Conservation (phyloP, 2,329 filamentous ascomycete genomes). For the Dendryphion nanum region DNA sequence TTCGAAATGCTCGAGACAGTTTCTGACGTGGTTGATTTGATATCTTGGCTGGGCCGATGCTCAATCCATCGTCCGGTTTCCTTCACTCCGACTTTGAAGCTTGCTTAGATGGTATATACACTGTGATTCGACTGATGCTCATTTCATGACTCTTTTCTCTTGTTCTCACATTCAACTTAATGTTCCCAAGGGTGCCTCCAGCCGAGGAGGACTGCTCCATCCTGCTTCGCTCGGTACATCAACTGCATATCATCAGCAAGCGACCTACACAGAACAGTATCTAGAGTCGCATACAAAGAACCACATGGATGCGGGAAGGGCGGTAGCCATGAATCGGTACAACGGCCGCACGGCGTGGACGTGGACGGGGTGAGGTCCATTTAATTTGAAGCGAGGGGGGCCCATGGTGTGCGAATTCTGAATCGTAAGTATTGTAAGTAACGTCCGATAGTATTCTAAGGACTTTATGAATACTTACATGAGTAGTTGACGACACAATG, state of each 20-base stretch:
- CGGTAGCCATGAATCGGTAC: slow-evolving; percentile 84
- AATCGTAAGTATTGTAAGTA: too few relatives aligned
- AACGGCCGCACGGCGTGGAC: slow-evolving; percentile 64
- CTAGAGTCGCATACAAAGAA: slow-evolving; percentile 76
- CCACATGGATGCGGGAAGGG: slow-evolving; percentile 95
- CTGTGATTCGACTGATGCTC: too few relatives aligned
- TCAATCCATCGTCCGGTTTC: too few relatives aligned
- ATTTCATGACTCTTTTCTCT: too few relatives aligned
- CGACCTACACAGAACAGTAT: background rate
- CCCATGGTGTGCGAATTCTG: slow-evolving; percentile 36
- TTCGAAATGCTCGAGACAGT: too few relatives aligned
- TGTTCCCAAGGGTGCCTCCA: slow-evolving; percentile 72
- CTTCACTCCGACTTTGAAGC: too few relatives aligned
- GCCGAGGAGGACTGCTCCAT: slow-evolving; percentile 85
- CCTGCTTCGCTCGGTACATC: slow-evolving; percentile 95
- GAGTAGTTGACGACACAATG: slow-evolving; percentile 28
- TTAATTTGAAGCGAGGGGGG: slow-evolving; percentile 33
- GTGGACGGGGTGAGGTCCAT: slow-evolving; percentile 52
- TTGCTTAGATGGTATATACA: too few relatives aligned
- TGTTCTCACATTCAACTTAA: slow-evolving; percentile 25
- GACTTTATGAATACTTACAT: slow-evolving; percentile 19
- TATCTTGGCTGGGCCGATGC: too few relatives aligned
- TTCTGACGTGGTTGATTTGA: too few relatives aligned
- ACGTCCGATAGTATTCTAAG: too few relatives aligned
- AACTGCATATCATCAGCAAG: slow-evolving; percentile 56